Conservation (phyloP, 345 rosid species). For the Citrus hindsii region DNA sequence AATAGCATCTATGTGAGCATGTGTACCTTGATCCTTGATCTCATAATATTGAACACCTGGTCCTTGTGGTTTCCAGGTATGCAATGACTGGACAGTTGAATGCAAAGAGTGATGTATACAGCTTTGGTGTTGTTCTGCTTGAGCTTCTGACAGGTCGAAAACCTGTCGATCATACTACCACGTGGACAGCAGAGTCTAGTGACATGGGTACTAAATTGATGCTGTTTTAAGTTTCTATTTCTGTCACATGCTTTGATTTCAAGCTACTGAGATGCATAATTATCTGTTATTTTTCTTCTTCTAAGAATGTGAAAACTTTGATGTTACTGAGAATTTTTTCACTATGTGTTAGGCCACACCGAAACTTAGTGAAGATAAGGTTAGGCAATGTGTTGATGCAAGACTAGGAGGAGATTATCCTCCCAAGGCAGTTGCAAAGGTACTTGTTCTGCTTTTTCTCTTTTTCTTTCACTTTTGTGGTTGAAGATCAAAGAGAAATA, state of each 20-base stretch:
- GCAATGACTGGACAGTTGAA: slow-evolving; percentile 97
- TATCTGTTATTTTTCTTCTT: neutral
- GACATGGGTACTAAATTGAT: slow-evolving; percentile 60
- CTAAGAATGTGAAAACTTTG: neutral
- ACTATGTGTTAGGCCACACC: slow-evolving; percentile 67
- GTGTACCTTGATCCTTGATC: neutral
- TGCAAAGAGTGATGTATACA: slow-evolving; percentile 90
- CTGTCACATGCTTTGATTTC: neutral
- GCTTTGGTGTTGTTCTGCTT: slow-evolving; percentile 87
- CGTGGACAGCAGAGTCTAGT: slow-evolving; percentile 92
- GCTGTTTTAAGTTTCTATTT: neutral
- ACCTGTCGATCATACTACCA: slow-evolving; percentile 95
- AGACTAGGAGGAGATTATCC: slow-evolving; percentile 87
- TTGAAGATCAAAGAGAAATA: neutral
- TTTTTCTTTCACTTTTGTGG: neutral
- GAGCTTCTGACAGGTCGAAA: slow-evolving; percentile 95
- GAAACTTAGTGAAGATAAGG: slow-evolving; percentile 91
- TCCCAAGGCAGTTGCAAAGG: slow-evolving; percentile 97
- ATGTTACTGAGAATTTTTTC: slow-evolving; percentile 1
- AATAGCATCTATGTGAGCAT: neutral
- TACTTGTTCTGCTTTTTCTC: slow-evolving; percentile 25
- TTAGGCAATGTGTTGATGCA: slow-evolving; percentile 88
- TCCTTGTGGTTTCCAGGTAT: slow-evolving; percentile 45
- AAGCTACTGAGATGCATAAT: neutral
- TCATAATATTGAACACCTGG: neutral